These are phyloP conservation scores for Flagelloscypha sp. DNA, from an alignment of 768 basidiomycete species.

Conservation along the genomic window DNA sequence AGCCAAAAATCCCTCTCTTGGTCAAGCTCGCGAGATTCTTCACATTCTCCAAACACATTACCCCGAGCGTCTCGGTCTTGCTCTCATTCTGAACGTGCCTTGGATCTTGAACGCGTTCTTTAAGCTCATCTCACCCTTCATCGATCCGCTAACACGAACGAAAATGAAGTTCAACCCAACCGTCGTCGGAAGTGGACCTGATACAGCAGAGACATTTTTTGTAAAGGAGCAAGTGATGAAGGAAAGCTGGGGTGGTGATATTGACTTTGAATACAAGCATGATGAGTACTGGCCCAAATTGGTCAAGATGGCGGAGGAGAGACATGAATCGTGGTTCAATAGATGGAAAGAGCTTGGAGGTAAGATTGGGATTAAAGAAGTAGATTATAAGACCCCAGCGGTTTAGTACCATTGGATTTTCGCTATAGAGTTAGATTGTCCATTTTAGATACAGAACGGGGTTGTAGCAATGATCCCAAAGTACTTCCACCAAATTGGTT, in stretches of 20 bases:
- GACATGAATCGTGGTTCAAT: conserved; percentile 39
- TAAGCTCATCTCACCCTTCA: conserved; percentile 70
- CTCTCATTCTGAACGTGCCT: conserved; percentile 75
- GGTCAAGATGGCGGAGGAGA: conserved; percentile 43
- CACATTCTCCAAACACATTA: conserved; percentile 75
- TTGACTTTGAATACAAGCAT: conserved; percentile 67
- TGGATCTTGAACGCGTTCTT: conserved; percentile 68
- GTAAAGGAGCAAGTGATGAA: conserved; percentile 60
- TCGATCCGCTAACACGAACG: conserved; percentile 72
- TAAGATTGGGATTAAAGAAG: conserved; percentile 66
- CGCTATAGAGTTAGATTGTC: no score
- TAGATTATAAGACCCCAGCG: conserved; percentile 67
- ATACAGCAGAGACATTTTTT: no score
- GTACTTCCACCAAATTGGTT: conserved; percentile 8
- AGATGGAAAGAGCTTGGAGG: conserved; percentile 67
- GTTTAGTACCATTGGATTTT: no score
- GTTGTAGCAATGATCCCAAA: conserved; percentile 12
- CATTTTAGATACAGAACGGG: conserved; percentile 11
- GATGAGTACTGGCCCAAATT: conserved; percentile 68
- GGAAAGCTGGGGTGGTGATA: conserved; percentile 61
- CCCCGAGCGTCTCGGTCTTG: conserved; percentile 80
- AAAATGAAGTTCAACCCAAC: conserved; percentile 74
- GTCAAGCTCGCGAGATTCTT: conserved; percentile 39
- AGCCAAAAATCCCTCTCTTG: conserved; percentile 46
- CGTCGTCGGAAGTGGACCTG: conserved; percentile 52